Conservation (phyloP, 2,329 filamentous ascomycete genomes). For the Drechslerella stenobrocha region DNA sequence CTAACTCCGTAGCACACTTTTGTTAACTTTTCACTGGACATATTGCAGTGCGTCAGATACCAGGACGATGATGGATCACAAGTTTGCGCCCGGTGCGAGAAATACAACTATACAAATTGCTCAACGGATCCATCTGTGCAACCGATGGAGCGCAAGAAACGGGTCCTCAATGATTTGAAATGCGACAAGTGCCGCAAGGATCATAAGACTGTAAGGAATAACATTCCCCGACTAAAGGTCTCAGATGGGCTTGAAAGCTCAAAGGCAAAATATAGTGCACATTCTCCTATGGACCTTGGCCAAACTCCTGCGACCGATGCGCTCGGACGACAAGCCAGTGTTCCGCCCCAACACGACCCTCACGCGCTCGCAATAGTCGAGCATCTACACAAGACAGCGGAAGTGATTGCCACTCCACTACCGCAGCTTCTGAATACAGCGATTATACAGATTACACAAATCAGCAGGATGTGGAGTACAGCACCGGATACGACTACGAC, state of each 20-base stretch:
- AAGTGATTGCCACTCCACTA: slow-evolving; percentile 36
- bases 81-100: slow-evolving; percentile 29
- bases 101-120: slow-evolving; percentile 37
- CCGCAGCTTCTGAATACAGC: slow-evolving; percentile 29
- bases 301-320: slow-evolving; percentile 45
- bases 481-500: slow-evolving; percentile 40
- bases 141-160: slow-evolving; percentile 43
- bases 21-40: not conserved
- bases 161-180: slow-evolving; percentile 39
- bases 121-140: slow-evolving; percentile 37
- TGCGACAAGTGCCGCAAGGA: slow-evolving; percentile 45
- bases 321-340: slow-evolving; percentile 41
- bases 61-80: slow-evolving; percentile 22
- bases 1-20: not conserved
- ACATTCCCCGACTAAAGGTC: not conserved
- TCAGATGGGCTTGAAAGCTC: not conserved
- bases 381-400: slow-evolving; percentile 42
- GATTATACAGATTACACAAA: slow-evolving; percentile 28
- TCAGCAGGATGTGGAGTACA: slow-evolving; percentile 31
- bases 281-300: slow-evolving; percentile 43
- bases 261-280: slow-evolving; percentile 18
- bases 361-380: slow-evolving; percentile 38
- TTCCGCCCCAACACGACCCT: slow-evolving; percentile 36
- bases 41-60: slow-evolving; percentile 24
- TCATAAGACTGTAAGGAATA: slow-evolving; percentile 36